Conservation (phyloP, 331 rosid species). For the Rosa hybrid region DNA sequence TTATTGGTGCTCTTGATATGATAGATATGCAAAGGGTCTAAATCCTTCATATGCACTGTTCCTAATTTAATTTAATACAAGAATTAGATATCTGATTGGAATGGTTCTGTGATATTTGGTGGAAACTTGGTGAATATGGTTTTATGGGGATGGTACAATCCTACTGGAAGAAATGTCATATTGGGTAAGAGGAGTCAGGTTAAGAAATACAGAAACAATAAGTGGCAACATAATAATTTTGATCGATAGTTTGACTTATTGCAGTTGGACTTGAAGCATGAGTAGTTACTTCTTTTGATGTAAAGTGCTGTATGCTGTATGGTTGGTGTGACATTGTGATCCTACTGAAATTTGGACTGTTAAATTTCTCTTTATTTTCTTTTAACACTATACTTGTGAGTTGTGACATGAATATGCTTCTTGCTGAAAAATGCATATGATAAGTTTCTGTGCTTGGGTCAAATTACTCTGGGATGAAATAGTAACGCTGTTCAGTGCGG, state of each 20-base stretch:
- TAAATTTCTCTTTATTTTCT: neutral
- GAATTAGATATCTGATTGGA: conserved; percentile 4
- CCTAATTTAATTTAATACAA: neutral
- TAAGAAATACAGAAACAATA: conserved; percentile 1
- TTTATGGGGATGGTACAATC: neutral
- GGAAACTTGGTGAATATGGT: neutral
- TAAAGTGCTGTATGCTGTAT: neutral
- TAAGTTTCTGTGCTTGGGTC: neutral
- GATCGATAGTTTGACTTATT: conserved; percentile 9
- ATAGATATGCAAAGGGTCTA: neutral
- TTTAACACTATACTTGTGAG: neutral
- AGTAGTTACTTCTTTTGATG: neutral
- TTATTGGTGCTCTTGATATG: neutral
- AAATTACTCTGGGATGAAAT: neutral
- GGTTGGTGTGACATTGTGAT: neutral
- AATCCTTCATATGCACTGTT: neutral
- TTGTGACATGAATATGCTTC: conserved; percentile 2
- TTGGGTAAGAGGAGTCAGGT: neutral
- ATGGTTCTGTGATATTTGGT: neutral
- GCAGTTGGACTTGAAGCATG: neutral
- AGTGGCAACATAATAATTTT: neutral
- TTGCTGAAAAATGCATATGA: neutral
- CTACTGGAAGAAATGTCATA: neutral
- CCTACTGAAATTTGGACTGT: conserved; percentile 1
- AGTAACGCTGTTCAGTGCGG: neutral